These are phyloP conservation scores for Piromyces finnis DNA, from an alignment of 192 early-diverging fungal species.

Conservation along the genomic window DNA sequence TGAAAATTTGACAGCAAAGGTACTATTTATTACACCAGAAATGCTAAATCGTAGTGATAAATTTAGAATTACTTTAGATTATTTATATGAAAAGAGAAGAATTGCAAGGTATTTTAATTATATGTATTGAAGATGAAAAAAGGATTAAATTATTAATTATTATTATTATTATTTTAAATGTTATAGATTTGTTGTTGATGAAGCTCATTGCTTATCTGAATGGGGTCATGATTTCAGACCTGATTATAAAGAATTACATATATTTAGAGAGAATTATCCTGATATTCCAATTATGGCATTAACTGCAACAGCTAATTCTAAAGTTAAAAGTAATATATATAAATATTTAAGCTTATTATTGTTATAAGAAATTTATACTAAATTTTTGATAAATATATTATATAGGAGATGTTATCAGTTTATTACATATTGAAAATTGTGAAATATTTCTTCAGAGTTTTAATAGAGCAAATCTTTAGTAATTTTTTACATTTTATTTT, in stretches of 20 bases:
- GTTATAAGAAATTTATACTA: no score
- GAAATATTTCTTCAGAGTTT: slow-evolving; percentile 65
- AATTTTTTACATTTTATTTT: no score
- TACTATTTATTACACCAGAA: slow-evolving; percentile 2
- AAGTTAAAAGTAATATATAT: slow-evolving; percentile 34
- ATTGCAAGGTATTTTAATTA: neutral
- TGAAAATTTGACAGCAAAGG: neutral
- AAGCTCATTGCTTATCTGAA: slow-evolving; percentile 89
- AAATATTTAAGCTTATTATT: no score
- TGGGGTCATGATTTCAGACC: slow-evolving; percentile 98
- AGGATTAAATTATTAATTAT: no score
- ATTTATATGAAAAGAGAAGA: neutral
- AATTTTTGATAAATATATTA: no score
- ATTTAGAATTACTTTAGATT: neutral
- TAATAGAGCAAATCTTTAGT: slow-evolving; percentile 64
- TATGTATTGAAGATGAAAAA: no score
- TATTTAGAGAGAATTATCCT: slow-evolving; percentile 25
- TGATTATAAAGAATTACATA: slow-evolving; percentile 52
- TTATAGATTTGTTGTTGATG: slow-evolving; percentile 74
- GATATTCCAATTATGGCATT: slow-evolving; percentile 80
- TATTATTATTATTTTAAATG: slow-evolving; percentile 4
- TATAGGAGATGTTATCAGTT: slow-evolving; percentile 54
- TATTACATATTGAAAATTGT: slow-evolving; percentile 53
- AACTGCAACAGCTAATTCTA: slow-evolving; percentile 84
- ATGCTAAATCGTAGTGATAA: neutral